Evolutionary conservation across 228 moss, liverwort and hornwort genomes (phyloP).

Genomic region (Sphagnum magellanicum): DNA sequence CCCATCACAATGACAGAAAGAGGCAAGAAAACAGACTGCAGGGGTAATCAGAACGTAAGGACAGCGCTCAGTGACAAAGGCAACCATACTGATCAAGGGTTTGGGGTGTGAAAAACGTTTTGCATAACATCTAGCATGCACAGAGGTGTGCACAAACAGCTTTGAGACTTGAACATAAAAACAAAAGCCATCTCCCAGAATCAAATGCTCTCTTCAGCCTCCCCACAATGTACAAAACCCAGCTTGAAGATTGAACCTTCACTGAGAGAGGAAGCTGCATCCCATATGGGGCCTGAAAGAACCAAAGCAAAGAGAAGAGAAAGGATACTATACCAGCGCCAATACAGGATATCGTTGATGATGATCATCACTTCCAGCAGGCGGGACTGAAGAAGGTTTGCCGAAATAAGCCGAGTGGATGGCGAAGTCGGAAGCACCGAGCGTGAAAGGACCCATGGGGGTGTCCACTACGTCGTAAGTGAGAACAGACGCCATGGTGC

Average conservation of each 20-base stretch:
- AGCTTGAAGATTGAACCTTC: not conserved
- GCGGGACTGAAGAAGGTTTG: constrained; percentile 13
- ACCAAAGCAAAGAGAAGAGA: constrained; percentile 1
- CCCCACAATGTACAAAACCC: not conserved
- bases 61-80: too few relatives aligned
- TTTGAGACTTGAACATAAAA: not conserved
- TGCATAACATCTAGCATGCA: not conserved
- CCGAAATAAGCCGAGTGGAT: constrained; percentile 48
- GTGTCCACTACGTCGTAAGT: constrained; percentile 42
- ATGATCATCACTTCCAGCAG: not conserved
- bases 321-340: constrained; percentile 16
- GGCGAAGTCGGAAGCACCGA: constrained; percentile 43
- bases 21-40: too few relatives aligned
- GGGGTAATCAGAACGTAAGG: too few relatives aligned
- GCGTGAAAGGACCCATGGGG: constrained; percentile 44
- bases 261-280: too few relatives aligned
- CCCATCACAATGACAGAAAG: too few relatives aligned
- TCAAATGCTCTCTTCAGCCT: not conserved
- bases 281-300: too few relatives aligned
- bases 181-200: not conserved
- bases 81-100: not conserved
- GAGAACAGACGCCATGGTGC: constrained; percentile 17
- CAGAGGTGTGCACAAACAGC: not conserved
- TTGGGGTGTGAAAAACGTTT: too few relatives aligned
- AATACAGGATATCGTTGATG: constrained; percentile 28